A percentile compares a stretch with the other conserved stretches of the same genome.
Conservation (phyloP, 2,329 filamentous ascomycete species). For the Chalaropsis ovoidea region DNA sequence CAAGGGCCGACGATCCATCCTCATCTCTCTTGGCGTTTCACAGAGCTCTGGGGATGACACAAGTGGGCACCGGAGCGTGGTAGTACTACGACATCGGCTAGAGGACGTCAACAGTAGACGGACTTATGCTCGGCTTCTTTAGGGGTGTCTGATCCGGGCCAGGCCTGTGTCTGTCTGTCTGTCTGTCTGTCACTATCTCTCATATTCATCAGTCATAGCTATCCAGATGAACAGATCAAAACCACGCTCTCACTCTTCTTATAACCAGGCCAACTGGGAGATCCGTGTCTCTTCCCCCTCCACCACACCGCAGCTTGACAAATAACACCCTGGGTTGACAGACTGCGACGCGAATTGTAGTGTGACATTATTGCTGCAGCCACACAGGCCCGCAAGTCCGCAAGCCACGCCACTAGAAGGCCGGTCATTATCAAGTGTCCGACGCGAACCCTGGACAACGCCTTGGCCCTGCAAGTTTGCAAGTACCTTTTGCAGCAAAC, state of each 20-base stretch:
- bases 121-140: background rate
- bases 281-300: too few relatives aligned
- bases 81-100: background rate
- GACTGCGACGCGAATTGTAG: background rate
- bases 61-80: background rate
- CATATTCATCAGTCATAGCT: too few relatives aligned
- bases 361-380: background rate
- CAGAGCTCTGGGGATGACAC: background rate
- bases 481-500: slow-evolving; percentile 1
- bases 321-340: background rate
- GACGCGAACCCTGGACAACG: too few relatives aligned
- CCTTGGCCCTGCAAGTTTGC: background rate
- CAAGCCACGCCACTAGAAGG: background rate
- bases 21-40: background rate
- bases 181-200: too few relatives aligned
- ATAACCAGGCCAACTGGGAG: slow-evolving; percentile 3
- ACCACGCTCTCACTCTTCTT: background rate
- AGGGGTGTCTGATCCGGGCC: background rate
- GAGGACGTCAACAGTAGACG: background rate
- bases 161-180: background rate
- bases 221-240: too few relatives aligned
- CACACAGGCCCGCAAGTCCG: background rate
- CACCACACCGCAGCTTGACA: background rate
- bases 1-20: background rate
- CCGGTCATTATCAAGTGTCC: background rate